Evolutionary conservation across 306 rosid species (phyloP), one percentile per base, ranked within the genome.

Genomic region (Cucurbita ficifolia): DNA sequence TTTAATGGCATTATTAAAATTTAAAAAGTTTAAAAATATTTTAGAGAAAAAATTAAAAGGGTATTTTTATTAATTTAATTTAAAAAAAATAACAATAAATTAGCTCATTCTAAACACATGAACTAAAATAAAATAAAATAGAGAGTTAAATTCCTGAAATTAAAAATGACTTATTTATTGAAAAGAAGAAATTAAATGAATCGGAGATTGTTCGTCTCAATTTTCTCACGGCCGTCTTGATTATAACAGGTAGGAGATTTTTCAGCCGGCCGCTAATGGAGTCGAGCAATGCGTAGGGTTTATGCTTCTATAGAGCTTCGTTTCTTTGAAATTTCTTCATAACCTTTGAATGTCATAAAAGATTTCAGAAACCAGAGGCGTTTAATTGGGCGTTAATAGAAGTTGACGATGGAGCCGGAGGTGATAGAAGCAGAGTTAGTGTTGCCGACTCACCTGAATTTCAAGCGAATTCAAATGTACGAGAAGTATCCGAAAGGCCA

Each of bases 401-500:
- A 63, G 59, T 46, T 22, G 59, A 53, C 71, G 54, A 90, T 94
- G 98, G 96, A 94, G 72, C 39, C 83, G 3, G 95, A 90, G 79
- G 83, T 94, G 69, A 49, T 87, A 45, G 83, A 94, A 10, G 94
- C 95, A 53, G 96, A 94, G 86, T 56, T 94, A 40, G 92, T 94
- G 70, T 79, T 94, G 83, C 98, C 98, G 8, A 85, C 58, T 45
- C 84, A 86, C 80, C 82, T 94, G 46, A 86, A 87, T 87, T 94
- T 90, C 70, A 90, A 94, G 86, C 79, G 81, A 45, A 77, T 90
- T 83, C 97, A 94, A 74, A 90, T 87, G 89, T 80, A 89, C n/a
- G 96, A 90, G 72, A 94, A 94, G 84, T 94, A 86, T 46, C 98
- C 97, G 0, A 94, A 94, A 79, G 95, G 97, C 54, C 97, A 89